Evolutionary conservation across 306 rosid species (phyloP).

Genomic region (Clitoria ternatea): DNA sequence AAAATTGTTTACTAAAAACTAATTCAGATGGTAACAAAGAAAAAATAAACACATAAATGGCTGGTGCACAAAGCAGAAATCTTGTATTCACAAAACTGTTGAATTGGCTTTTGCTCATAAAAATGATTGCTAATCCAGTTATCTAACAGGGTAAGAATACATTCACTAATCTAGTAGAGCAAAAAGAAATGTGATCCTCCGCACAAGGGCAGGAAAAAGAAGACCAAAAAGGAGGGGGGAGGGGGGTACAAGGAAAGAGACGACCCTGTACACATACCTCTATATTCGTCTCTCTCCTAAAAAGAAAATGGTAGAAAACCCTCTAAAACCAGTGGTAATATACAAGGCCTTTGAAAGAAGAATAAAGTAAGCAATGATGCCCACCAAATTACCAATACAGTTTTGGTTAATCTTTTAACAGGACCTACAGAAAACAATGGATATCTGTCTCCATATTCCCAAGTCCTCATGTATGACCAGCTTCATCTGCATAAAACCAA

Average conservation of each 20-base stretch:
- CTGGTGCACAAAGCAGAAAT: constrained; percentile 46
- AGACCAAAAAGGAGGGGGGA: constrained; percentile 4
- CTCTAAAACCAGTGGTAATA: constrained; percentile 71
- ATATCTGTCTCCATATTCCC: constrained; percentile 41
- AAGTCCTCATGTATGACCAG: constrained; percentile 54
- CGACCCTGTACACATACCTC: constrained; percentile 93
- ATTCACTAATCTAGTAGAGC: constrained; percentile 65
- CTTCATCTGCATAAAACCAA: constrained; percentile 61
- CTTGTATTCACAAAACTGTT: constrained; percentile 85
- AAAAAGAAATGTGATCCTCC: constrained; percentile 50
- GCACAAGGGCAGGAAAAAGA: constrained; percentile 43
- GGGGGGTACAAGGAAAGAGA: constrained; percentile 47
- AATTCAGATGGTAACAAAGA: constrained; percentile 34
- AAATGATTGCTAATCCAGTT: constrained; percentile 64
- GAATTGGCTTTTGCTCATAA: constrained; percentile 67
- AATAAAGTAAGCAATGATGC: constrained; percentile 37
- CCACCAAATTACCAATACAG: constrained; percentile 48
- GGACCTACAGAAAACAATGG: constrained; percentile 46
- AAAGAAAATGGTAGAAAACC: constrained; percentile 15
- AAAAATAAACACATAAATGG: constrained; percentile 29
- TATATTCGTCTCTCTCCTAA: constrained; percentile 76
- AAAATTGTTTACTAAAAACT: constrained; percentile 23
- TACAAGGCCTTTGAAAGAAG: constrained; percentile 58
- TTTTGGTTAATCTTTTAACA: constrained; percentile 40
- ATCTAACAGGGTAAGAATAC: constrained; percentile 60